A percentile compares a stretch with the other conserved stretches of the same genome.
Conservation (phyloP, 1,139 yeast genomes). For the Candida sp. region DNA sequence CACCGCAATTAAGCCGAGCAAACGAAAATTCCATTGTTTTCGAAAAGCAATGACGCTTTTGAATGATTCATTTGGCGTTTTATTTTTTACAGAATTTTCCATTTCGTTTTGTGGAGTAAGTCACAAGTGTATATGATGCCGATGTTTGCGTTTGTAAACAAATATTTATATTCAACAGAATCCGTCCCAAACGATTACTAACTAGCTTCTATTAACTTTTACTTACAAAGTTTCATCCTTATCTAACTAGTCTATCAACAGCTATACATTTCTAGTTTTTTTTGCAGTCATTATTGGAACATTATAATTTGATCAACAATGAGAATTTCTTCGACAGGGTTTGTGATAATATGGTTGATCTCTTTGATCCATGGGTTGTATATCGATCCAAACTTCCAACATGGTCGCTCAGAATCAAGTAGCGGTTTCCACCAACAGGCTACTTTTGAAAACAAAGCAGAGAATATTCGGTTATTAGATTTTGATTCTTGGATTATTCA, state of each 20-base stretch:
- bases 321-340: not conserved
- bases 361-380: not conserved
- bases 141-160: not conserved
- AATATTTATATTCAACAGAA: not conserved
- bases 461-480: conserved; percentile 2
- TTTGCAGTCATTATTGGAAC: not conserved
- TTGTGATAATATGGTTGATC: not conserved
- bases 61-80: not conserved
- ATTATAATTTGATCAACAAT: not conserved
- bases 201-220: too few species aligned
- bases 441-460: not conserved
- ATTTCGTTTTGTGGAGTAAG: not conserved
- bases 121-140: too few species aligned
- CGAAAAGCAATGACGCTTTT: not conserved
- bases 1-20: not conserved
- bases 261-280: not conserved
- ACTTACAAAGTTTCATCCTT: not conserved
- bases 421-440: not conserved
- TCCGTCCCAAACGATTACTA: not conserved
- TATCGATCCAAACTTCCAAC: not conserved
- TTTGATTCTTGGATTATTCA: conserved; percentile 56
- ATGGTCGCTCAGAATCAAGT: not conserved
- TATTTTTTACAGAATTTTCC: too few species aligned
- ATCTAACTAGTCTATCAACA: not conserved
- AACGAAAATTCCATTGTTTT: not conserved